Base-by-base conservation (phyloP, 2,329 filamentous ascomycete species). In the Cladosporium sp. region DNA sequence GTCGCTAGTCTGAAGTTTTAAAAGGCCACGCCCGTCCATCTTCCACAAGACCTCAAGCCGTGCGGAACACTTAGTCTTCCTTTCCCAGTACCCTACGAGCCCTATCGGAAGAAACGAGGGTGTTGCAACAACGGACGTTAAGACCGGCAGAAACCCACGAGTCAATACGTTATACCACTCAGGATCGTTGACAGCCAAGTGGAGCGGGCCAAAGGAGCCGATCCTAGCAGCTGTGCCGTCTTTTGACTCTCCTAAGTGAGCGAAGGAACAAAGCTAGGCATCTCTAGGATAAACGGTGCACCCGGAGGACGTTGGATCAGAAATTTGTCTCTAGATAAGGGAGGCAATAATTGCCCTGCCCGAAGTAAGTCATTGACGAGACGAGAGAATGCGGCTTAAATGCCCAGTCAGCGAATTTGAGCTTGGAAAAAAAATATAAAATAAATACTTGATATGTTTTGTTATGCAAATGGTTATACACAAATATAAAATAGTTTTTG, bases 381-480 rank as follows among this genome's bases (percentile, higher is more conserved):
- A 41, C 38, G 38, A 41, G 15, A 41, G 2, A 6, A 18, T n/a
- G 38, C 15, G 38, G 5, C 15, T 7, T 7, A n/a, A 4, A 2
- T 5, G 15, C 15, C 28, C 4, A 11, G 12, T 3, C 36, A 38
- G 36, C 15, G 12, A 4, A 10, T 14, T 38, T 24, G 11, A 38
- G 12, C 12, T 11, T 12, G 15, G 36, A 38, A n/a, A n/a, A n/a
- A 18, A 11, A 18, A 8, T 24, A 24, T 24, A 24, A 24, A 34
- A 34, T 34, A 34, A 4, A 44, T 11, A 21, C 21, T 44, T 5
- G 18, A 44, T 44, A 21, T 44, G n/a, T 44, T n/a, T 38, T 44
- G 41, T 21, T 54, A 54, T 54, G 51, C 51, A 54, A 28, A 24
- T 32, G 30, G n/a, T 54, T 54, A 34, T 54, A 54, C 51, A 54